Conservation (phyloP, 2,329 filamentous ascomycete species). For the Colletotrichum theobromicola region DNA sequence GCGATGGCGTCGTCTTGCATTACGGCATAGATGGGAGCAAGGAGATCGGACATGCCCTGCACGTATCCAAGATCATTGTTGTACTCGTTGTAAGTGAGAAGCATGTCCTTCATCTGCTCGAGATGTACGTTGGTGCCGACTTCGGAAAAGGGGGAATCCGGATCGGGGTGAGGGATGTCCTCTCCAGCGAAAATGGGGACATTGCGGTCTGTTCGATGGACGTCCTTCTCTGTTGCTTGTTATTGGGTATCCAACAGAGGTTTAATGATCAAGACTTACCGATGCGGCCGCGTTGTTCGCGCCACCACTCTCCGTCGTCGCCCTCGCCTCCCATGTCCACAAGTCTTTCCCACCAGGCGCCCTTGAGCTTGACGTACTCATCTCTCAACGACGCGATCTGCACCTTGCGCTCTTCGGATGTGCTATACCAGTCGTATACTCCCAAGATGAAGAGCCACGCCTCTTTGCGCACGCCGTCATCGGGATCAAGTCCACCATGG, state of each 20-base stretch:
- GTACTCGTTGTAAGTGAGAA: conserved; percentile 97
- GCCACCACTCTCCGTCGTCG: conserved; percentile 93
- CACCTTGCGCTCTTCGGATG: conserved; percentile 80
- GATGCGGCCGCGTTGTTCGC: conserved; percentile 90
- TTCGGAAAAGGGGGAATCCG: conserved; percentile 91
- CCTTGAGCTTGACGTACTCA: conserved; percentile 93
- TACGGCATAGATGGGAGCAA: conserved; percentile 95
- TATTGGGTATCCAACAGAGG: conserved; percentile 21
- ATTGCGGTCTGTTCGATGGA: conserved; percentile 93
- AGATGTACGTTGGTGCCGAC: conserved; percentile 95
- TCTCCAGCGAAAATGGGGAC: conserved; percentile 96
- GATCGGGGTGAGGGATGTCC: conserved; percentile 95
- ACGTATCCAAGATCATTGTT: conserved; percentile 96
- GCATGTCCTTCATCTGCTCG: conserved; percentile 99
- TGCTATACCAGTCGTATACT: conserved; percentile 93
- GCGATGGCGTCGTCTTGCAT: conserved; percentile 96
- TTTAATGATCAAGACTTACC: conserved; percentile 63
- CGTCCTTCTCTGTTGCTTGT: conserved; percentile 82
- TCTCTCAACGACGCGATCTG: conserved; percentile 86
- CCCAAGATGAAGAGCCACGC: conserved; percentile 95
- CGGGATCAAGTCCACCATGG: conserved; percentile 86
- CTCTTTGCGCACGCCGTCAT: conserved; percentile 93
- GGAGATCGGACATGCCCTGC: conserved; percentile 96
- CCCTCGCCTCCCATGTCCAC: conserved; percentile 80
- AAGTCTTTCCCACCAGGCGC: conserved; percentile 94